phyloP scores from a whole-genome alignment of 129 eudicot species.

The Arctium minus region DNA sequence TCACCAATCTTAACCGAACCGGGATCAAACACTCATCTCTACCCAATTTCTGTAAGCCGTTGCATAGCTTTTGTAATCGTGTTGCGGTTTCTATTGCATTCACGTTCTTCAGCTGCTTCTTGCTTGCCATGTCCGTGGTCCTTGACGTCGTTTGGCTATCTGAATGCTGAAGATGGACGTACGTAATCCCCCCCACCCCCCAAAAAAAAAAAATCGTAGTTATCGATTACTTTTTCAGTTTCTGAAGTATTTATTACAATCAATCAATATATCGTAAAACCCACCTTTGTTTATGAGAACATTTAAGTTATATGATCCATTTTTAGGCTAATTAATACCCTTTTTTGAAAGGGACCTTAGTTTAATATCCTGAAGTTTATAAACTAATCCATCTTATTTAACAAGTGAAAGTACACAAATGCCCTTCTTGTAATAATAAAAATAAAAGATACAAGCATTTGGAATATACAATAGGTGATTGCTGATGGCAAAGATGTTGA shows the following conservation, averaged over 20 bases:
- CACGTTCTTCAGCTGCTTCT: constrained; percentile 70
- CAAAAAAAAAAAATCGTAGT: too few species aligned
- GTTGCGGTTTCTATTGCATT: constrained; percentile 73
- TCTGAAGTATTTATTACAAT: not conserved
- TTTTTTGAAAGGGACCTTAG: not conserved
- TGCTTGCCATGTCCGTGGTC: constrained; percentile 57
- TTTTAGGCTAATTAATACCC: not conserved
- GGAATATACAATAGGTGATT: too few species aligned
- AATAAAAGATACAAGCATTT: too few species aligned
- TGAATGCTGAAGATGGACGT: constrained; percentile 16
- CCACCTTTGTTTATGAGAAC: too few species aligned
- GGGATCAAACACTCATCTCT: constrained; percentile 79
- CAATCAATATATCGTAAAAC: not conserved
- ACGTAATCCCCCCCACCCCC: not conserved
- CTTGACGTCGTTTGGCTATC: constrained; percentile 79
- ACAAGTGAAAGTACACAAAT: too few species aligned
- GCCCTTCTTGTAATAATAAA: too few species aligned
- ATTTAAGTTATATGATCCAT: not conserved
- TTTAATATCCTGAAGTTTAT: not conserved
- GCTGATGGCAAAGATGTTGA: not conserved
- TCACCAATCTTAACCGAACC: constrained; percentile 70
- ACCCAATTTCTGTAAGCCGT: constrained; percentile 85
- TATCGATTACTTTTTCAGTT: not conserved
- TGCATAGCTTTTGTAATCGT: constrained; percentile 63
- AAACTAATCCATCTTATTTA: too few species aligned